Base-by-base conservation (phyloP, 192 early-diverging fungal genomes). In the Diversispora eburnea region DNA sequence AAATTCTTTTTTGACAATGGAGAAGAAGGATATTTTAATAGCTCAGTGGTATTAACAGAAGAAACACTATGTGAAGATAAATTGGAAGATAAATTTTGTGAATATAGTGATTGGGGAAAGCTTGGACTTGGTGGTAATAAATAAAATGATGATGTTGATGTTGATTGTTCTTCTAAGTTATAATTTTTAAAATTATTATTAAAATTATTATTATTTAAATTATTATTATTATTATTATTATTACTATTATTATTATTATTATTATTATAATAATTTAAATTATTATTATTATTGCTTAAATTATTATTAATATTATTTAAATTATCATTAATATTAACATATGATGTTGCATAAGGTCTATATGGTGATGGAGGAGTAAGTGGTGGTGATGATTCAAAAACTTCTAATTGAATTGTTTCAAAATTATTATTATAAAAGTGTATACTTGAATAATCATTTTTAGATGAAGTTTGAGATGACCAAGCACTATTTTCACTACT, bases 11-110 rank as follows among this genome's bases (percentile, higher is more conserved):
- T 22, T 48, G 46, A 5, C 48, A 66, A 46, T 4, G 64, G 64
- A 3, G 64, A 66, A 49, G 64, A 66, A 5, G 64, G 64, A 47
- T 66, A 66, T 47, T 66, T 47, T 66, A 66, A 66, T 22, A 19
- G n/a, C 46, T 64, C 62, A 5, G 25, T 3, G n/a, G 19, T 45
- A 9, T 7, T 45, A 19, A n/a, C 9, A 15, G 48, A 8, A 13
- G 19, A 25, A 9, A 15, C 5, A 15, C 1, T 25, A 20, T 8
- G 12, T 45, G 43, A 20, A 2, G 58, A 19, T 39, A 41, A 25
- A 60, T 22, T 41, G 9, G 58, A 19, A 60, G 25, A 25, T 5
- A 4, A 8, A 19, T 33, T 1, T 22, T 33, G 33, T 33, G 20
- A 22, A 19, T 4, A 12, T 5, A 20, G 17, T 25, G 58, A 41